Conservation (phyloP, 192 early-diverging fungal species). For the Coemansia sp. region DNA sequence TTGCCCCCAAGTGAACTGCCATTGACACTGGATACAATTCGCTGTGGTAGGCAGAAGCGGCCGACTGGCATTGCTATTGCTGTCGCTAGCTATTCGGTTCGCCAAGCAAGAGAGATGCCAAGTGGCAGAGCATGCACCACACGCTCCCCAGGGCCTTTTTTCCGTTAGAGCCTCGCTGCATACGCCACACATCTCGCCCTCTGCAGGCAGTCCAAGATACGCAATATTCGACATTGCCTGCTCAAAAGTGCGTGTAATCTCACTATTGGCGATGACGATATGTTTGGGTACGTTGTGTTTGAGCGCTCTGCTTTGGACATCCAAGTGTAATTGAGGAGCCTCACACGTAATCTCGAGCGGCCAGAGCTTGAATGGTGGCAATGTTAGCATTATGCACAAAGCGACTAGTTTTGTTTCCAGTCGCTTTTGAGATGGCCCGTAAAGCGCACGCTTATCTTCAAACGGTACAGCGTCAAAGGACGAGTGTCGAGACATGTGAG, state of each 20-base stretch:
- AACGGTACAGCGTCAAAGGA: conserved; percentile 25
- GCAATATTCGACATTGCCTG: background rate
- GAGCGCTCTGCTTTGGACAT: conserved; percentile 14
- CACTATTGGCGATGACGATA: conserved; percentile 12
- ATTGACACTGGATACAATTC: conserved; percentile 23
- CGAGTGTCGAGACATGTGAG: conserved; percentile 46
- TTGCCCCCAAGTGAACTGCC: conserved; percentile 31
- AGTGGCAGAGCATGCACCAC: conserved; percentile 21
- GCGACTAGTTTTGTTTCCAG: conserved; percentile 47
- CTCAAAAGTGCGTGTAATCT: conserved; percentile 27
- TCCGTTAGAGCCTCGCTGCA: conserved; percentile 22
- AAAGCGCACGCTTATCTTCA: conserved; percentile 29
- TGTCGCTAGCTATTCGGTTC: background rate
- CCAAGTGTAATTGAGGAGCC: conserved; percentile 13
- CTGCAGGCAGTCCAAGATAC: conserved; percentile 44
- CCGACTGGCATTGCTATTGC: background rate
- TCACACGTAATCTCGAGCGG: conserved; percentile 40
- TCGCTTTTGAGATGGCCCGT: conserved; percentile 36
- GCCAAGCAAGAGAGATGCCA: conserved; percentile 51
- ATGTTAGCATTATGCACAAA: conserved; percentile 32
- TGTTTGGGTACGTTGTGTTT: conserved; percentile 23
- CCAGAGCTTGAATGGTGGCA: conserved; percentile 48
- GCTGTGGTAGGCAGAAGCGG: conserved; percentile 39
- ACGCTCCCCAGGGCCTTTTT: conserved; percentile 38
- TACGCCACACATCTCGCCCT: conserved; percentile 29